phyloP scores from a whole-genome alignment of 306 rosid species.

The Malus orientalis region DNA sequence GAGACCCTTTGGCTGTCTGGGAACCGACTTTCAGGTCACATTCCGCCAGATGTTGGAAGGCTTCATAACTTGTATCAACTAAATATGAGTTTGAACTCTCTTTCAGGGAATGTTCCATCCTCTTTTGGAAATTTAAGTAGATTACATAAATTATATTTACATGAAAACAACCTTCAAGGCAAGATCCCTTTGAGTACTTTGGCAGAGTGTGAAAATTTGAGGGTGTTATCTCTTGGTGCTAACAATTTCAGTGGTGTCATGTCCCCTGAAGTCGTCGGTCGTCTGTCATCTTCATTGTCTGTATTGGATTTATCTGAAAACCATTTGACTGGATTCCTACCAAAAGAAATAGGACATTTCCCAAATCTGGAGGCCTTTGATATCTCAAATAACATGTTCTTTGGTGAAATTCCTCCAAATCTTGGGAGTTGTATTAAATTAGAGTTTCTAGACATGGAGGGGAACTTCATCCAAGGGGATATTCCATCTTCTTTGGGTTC shows the following conservation, averaged over 20 bases:
- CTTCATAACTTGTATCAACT: not conserved
- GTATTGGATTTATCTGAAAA: not conserved
- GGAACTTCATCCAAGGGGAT: not conserved
- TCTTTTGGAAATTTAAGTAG: not conserved
- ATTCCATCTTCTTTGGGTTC: not conserved
- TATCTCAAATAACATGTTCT: not conserved
- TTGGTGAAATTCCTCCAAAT: not conserved
- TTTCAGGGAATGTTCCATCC: not conserved
- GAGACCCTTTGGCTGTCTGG: accelerated
- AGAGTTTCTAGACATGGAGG: not conserved
- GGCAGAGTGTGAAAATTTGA: not conserved
- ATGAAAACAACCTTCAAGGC: not conserved
- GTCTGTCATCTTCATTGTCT: not conserved
- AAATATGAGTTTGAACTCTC: not conserved
- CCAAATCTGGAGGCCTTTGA: not conserved
- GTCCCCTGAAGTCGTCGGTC: not conserved
- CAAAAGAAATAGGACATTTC: not conserved
- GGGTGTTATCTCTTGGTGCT: not conserved
- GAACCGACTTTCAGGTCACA: not conserved
- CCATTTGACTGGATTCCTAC: not conserved
- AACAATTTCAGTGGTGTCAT: not conserved
- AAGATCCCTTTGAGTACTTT: not conserved
- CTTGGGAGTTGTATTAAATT: not conserved
- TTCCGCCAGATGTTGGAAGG: not conserved
- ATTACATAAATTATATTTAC: not conserved